Evolutionary conservation across 2,329 filamentous ascomycete species (phyloP), one percentile per base, ranked within the genome.

Genomic region (Ceratocystis variospora): DNA sequence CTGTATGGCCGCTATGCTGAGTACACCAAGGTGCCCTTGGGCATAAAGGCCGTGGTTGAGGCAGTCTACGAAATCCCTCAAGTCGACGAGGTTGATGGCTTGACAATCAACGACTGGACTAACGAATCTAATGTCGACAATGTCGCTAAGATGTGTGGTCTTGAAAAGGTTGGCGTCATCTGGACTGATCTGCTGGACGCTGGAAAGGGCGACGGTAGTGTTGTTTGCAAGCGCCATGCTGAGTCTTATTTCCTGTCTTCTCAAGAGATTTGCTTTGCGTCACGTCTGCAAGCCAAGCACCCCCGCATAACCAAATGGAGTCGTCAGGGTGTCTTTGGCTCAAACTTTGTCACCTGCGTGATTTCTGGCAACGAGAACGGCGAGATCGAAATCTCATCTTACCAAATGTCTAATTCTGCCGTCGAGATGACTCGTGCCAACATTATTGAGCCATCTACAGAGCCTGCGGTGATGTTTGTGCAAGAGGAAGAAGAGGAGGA

Each of bases 31-130:
- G 90, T 99, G 3, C 95, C 94, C 0, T 81, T 99, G 0, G 95
- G 95, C 8, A 85, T 96, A 66, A 99, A 99, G 76, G 93, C 93
- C 17, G 85, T 99, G 0, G 92, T 99, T 0, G 92, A 99, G 77
- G 93, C 92, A 50, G 96, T 99, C 70, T 99, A 96, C 72, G 94
- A 99, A 74, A 90, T 92, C 3, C 94, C 94, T 1, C 94, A 99
- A 73, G 79, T 93, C 45, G 87, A 92, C 71, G 94, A 99, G 75
- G 73, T 87, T 15, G 94, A 99, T 72, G 94, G 94, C 1, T 84
- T 97, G 61, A 92, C 91, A 0, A 78, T 96, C 66, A 85, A 86
- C 63, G 82, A 90, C 0, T 97, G 93, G 90, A 84, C 88, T 41
- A 90, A 91, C 68, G 90, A 96, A 76, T 81, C 86, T 67, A 87